Evolutionary conservation across 495 filamentous ascomycete species (phyloP).

Genomic region (Ramalina intermedia): DNA sequence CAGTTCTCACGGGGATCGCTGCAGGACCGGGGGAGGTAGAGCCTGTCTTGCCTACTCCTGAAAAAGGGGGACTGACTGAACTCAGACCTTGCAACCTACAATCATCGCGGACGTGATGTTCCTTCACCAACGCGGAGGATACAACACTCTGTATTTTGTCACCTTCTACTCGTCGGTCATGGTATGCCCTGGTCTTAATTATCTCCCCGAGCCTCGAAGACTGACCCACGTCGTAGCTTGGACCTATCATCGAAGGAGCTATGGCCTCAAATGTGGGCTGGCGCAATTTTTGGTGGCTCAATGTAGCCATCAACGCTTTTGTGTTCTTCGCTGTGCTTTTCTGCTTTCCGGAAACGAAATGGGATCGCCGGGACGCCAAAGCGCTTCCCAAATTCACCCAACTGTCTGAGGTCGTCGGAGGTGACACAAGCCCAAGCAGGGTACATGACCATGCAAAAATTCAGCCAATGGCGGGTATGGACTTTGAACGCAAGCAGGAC

Average conservation of each 20-base stretch:
- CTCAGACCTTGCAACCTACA: conserved; percentile 43
- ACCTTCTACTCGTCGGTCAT: conserved; percentile 27
- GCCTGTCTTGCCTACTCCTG: neutral
- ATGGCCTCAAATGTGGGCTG: conserved; percentile 36
- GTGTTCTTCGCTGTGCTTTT: conserved; percentile 30
- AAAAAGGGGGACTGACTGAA: conserved; percentile 19
- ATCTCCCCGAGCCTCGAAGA: neutral
- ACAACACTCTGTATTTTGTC: conserved; percentile 51
- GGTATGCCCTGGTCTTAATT: conserved; percentile 11
- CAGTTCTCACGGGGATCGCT: conserved; percentile 43
- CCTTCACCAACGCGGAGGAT: conserved; percentile 47
- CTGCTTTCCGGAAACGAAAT: conserved; percentile 43
- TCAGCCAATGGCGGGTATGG: neutral
- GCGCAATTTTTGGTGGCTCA: conserved; percentile 39
- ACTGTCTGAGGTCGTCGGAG: neutral
- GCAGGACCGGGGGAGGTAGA: conserved; percentile 22
- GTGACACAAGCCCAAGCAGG: neutral
- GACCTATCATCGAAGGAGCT: conserved; percentile 36
- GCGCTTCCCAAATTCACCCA: conserved; percentile 21
- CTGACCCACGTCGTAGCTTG: conserved; percentile 11
- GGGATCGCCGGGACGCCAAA: conserved; percentile 18
- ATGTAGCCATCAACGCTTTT: conserved; percentile 26
- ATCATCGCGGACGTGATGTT: conserved; percentile 53
- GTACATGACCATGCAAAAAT: neutral
- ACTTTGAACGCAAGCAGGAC: neutral